Percentiles rank a stretch among this genome's conserved stretches.
Conservation (phyloP, 768 basidiomycete genomes). For the Leccinum boreale region DNA sequence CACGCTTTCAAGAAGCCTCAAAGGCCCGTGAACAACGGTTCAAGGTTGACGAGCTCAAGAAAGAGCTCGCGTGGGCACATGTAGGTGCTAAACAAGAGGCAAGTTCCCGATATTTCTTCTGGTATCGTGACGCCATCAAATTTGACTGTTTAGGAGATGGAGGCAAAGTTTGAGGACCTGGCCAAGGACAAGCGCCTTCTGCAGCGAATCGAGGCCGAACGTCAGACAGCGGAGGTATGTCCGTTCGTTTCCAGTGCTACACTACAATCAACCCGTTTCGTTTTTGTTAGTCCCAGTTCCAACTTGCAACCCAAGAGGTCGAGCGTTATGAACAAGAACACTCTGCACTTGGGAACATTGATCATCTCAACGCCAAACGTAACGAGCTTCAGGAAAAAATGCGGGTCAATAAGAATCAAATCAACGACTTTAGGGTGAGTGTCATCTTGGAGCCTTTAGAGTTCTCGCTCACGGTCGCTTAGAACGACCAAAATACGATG, state of each 20-base stretch:
- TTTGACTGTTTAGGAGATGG: slow-evolving; percentile 38
- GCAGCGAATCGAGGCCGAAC: slow-evolving; percentile 38
- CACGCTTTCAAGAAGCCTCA: slow-evolving; percentile 67
- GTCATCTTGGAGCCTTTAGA: not conserved
- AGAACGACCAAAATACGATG: slow-evolving; percentile 55
- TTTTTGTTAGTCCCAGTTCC: slow-evolving; percentile 31
- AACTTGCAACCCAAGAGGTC: slow-evolving; percentile 35
- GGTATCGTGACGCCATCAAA: not conserved
- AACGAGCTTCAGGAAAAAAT: slow-evolving; percentile 39
- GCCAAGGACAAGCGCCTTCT: slow-evolving; percentile 36
- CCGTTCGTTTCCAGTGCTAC: not conserved
- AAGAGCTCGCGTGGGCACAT: slow-evolving; percentile 86
- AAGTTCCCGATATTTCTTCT: slow-evolving; percentile 19
- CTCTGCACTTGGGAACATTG: slow-evolving; percentile 43
- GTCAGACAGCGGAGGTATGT: slow-evolving; percentile 39
- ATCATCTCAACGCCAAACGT: slow-evolving; percentile 41
- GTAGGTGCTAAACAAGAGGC: slow-evolving; percentile 69
- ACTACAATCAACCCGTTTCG: not conserved
- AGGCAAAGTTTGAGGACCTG: slow-evolving; percentile 39
- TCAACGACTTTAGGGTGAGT: slow-evolving; percentile 46
- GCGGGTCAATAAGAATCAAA: slow-evolving; percentile 41
- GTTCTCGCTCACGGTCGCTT: slow-evolving; percentile 3
- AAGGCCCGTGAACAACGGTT: slow-evolving; percentile 70
- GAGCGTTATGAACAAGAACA: slow-evolving; percentile 38
- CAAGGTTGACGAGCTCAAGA: slow-evolving; percentile 67